These are phyloP conservation scores for Maudiozyma saulgeensis DNA, from an alignment of 805 yeast species.

Conservation along the genomic window DNA sequence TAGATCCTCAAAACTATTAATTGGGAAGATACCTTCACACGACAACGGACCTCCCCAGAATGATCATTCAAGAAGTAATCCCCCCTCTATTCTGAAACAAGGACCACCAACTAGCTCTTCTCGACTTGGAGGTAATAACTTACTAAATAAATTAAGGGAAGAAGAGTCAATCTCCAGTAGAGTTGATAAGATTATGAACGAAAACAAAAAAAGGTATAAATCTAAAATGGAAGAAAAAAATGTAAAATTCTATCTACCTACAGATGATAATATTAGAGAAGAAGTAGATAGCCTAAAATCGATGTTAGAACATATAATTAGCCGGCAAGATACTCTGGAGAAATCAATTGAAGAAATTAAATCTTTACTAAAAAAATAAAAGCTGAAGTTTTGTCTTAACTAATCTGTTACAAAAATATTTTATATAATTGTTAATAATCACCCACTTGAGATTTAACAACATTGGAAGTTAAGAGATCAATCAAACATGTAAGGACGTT, in stretches of 20 bases:
- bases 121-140: slow-evolving; percentile 8
- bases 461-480: no score
- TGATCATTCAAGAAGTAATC: no score
- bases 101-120: background rate
- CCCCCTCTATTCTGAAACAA: background rate
- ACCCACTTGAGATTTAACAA: no score
- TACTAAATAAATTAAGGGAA: slow-evolving; percentile 10
- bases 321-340: slow-evolving; percentile 13
- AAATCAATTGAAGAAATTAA: background rate
- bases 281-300: slow-evolving; percentile 7
- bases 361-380: background rate
- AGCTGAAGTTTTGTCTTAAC: background rate
- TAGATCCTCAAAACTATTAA: background rate
- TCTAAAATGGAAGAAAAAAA: slow-evolving; percentile 11
- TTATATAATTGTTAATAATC: no score
- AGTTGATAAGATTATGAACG: slow-evolving; percentile 8
- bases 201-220: slow-evolving; percentile 7
- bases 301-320: slow-evolving; percentile 7
- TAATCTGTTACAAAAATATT: no score
- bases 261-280: slow-evolving; percentile 4
- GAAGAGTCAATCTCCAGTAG: slow-evolving; percentile 2
- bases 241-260: slow-evolving; percentile 26
- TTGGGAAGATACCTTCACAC: slow-evolving; percentile 17
- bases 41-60: background rate
- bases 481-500: no score